A percentile compares a stretch with the other conserved stretches of the same genome.
phyloP scores from a whole-genome alignment of 1,284 basidiomycete genomes.

The Dichomitus squalens region DNA sequence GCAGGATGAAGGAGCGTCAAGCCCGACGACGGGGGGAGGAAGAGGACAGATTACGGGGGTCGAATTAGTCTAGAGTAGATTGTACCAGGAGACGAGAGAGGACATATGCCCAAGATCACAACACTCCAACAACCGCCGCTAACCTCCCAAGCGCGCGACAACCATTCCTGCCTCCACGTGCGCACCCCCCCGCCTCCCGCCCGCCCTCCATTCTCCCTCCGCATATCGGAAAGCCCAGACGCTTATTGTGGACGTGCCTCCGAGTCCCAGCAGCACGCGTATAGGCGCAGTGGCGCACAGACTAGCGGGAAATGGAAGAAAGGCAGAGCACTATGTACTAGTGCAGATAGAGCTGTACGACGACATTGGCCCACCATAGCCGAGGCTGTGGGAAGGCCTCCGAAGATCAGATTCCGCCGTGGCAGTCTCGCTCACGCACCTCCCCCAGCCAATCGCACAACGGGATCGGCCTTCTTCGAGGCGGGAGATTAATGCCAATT shows the following conservation, averaged over 20 bases:
- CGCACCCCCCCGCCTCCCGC: not conserved
- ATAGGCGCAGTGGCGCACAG: not conserved
- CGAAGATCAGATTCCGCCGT: not conserved
- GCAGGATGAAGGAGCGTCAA: not conserved
- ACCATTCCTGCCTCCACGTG: conserved; percentile 14
- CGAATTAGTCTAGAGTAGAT: conserved; percentile 18
- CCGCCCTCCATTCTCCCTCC: not conserved
- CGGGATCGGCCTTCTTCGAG: conserved; percentile 7
- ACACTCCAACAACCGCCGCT: conserved; percentile 14
- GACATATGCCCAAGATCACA: conserved; percentile 18
- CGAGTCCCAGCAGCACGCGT: not conserved
- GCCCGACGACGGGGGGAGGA: conserved; percentile 6
- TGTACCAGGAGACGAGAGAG: conserved; percentile 1
- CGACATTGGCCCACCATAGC: conserved; percentile 5
- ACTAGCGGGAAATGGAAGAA: not conserved
- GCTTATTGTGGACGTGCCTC: not conserved
- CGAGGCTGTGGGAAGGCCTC: conserved; percentile 4
- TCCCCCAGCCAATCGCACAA: conserved; percentile 1
- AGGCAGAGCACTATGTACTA: too few species aligned
- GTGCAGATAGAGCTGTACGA: not conserved
- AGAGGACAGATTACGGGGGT: conserved; percentile 14
- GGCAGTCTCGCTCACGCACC: conserved; percentile 2
- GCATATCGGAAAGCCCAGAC: not conserved
- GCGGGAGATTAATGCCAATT: conserved; percentile 7
- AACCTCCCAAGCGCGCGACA: conserved; percentile 13